Evolutionary conservation across 352 stramenopile genomes (phyloP).

Genomic region (Phytophthora pseudosyringae): DNA sequence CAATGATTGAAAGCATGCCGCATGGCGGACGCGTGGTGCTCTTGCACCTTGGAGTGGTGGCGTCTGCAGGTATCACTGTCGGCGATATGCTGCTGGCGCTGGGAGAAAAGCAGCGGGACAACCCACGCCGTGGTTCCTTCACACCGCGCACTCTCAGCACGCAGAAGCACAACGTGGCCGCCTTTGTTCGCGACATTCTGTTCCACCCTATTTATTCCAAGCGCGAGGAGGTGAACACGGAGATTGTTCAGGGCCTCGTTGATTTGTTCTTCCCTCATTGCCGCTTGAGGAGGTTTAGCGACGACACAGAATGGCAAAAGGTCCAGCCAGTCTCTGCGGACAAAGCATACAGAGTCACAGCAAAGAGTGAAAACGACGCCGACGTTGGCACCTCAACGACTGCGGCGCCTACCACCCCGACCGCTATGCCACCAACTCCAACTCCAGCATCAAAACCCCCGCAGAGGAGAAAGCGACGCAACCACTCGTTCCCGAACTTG

Average conservation of each 20-base stretch:
- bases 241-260: constrained; percentile 57
- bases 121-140: constrained; percentile 28
- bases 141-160: constrained; percentile 32
- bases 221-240: constrained; percentile 45
- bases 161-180: constrained; percentile 57
- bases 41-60: constrained; percentile 66
- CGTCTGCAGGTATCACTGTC: constrained; percentile 47
- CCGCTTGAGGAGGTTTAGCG: constrained; percentile 65
- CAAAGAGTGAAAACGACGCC: constrained; percentile 34
- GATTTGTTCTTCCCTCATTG: constrained; percentile 80
- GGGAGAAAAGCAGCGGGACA: constrained; percentile 64
- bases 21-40: constrained; percentile 64
- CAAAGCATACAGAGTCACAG: constrained; percentile 14
- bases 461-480: constrained; percentile 52
- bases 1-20: constrained; percentile 58
- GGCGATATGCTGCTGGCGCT: constrained; percentile 62
- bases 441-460: constrained; percentile 7
- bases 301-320: constrained; percentile 52
- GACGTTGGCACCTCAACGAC: constrained; percentile 15
- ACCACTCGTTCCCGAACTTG: constrained; percentile 74
- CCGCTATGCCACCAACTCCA: constrained; percentile 4
- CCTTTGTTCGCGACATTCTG: constrained; percentile 79
- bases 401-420: not conserved
- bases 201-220: constrained; percentile 80
- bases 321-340: constrained; percentile 8